phyloP scores from a whole-genome alignment of 129 eudicot species.

The Silybum marianum region DNA sequence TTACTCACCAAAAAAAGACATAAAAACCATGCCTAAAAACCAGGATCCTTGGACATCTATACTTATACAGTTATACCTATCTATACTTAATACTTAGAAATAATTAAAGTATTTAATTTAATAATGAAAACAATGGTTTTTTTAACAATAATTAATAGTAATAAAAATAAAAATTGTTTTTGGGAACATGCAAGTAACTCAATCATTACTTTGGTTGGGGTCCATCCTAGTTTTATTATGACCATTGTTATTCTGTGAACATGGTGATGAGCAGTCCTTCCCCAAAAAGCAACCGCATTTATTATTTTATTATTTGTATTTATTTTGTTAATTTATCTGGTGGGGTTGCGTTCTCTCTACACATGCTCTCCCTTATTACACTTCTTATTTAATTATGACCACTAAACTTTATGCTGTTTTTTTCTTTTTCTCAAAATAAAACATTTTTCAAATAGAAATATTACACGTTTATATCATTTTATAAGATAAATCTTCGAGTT shows the following conservation, averaged over 20 bases:
- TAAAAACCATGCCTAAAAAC: too few species aligned
- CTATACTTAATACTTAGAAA: too few species aligned
- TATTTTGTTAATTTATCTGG: background rate
- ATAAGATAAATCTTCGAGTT: too few species aligned
- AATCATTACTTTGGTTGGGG: conserved; percentile 7
- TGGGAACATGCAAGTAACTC: background rate
- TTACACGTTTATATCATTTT: too few species aligned
- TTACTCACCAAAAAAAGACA: too few species aligned
- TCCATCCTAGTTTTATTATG: background rate
- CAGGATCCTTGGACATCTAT: too few species aligned
- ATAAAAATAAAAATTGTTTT: background rate
- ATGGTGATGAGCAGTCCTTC: background rate
- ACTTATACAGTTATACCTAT: too few species aligned
- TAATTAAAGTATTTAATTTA: too few species aligned
- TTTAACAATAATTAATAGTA: background rate
- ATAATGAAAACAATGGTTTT: background rate
- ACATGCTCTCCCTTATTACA: background rate
- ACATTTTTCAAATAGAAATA: too few species aligned
- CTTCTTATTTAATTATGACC: background rate
- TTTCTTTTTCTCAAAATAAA: too few species aligned
- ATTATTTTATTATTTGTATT: background rate
- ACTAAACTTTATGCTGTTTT: too few species aligned
- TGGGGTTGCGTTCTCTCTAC: conserved; percentile 16
- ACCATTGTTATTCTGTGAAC: background rate
- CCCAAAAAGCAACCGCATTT: background rate